Percentiles rank a stretch among this genome's conserved stretches.
These are phyloP conservation scores for Geotrichum aggregatum DNA, from an alignment of 1,139 yeast genomes.

Conservation along the genomic window DNA sequence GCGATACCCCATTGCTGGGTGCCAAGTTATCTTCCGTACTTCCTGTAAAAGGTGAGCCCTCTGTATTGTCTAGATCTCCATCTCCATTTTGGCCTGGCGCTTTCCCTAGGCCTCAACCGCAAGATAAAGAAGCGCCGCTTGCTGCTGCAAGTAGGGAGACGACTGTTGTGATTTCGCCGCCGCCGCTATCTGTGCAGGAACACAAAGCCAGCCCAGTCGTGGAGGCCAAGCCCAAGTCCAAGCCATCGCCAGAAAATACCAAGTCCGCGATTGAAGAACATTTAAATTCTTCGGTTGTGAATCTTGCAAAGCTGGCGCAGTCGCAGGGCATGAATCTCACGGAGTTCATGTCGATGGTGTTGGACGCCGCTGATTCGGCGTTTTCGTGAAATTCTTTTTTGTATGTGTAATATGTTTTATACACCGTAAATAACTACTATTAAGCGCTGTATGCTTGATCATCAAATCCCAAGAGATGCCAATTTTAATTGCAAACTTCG, in stretches of 20 bases:
- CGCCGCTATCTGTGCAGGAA: too few species aligned
- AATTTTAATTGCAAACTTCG: too few species aligned
- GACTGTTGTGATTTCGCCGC: not conserved
- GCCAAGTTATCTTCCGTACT: too few species aligned
- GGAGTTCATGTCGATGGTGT: conserved; percentile 11
- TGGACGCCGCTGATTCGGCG: conserved; percentile 3
- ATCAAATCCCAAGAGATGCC: too few species aligned
- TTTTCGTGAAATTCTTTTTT: not conserved
- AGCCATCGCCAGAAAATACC: not conserved
- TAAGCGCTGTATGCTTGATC: too few species aligned
- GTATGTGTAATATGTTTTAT: too few species aligned
- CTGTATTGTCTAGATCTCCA: not conserved
- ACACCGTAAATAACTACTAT: too few species aligned
- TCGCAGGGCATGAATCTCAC: conserved; percentile 14
- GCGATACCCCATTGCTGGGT: too few species aligned
- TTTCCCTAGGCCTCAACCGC: not conserved
- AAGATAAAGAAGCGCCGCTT: not conserved
- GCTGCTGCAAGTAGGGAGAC: not conserved
- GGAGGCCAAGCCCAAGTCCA: not conserved
- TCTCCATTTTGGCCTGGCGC: conserved; percentile 15
- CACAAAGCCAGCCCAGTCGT: too few species aligned
- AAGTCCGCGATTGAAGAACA: conserved; percentile 2
- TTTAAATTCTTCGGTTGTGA: conserved; percentile 2
- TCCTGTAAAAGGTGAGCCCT: not conserved
- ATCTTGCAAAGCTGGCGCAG: conserved; percentile 7